Evolutionary conservation across 768 basidiomycete species (phyloP).

Genomic region (Leccinum longicurvipes): DNA sequence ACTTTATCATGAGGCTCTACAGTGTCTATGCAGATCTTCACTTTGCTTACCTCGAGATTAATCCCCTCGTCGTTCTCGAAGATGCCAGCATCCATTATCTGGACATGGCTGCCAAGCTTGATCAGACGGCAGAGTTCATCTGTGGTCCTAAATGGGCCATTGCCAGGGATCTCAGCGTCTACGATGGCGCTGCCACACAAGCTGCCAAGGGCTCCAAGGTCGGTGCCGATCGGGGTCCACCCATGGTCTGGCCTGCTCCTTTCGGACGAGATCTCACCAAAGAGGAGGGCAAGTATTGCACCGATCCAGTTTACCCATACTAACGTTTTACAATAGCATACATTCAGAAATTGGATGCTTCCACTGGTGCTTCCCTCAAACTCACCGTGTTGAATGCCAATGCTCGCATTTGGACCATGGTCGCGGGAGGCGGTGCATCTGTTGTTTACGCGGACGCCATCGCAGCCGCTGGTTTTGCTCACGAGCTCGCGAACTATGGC

Average conservation of each 20-base stretch:
- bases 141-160: constrained; percentile 99
- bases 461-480: constrained; percentile 89
- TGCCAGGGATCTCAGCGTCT: constrained; percentile 82
- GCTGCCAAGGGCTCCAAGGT: constrained; percentile 45
- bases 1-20: constrained; percentile 95
- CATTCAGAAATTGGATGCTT: constrained; percentile 96
- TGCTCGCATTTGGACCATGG: constrained; percentile 99
- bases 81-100: constrained; percentile 83
- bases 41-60: constrained; percentile 99
- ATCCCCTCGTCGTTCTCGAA: constrained; percentile 94
- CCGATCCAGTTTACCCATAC: background rate
- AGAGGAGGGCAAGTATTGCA: constrained; percentile 56
- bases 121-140: constrained; percentile 97
- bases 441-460: constrained; percentile 74
- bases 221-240: constrained; percentile 91
- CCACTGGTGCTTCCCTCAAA: constrained; percentile 97
- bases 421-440: constrained; percentile 90
- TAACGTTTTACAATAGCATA: constrained; percentile 51
- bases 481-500: constrained; percentile 99
- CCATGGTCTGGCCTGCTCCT: constrained; percentile 95
- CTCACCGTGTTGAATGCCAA: constrained; percentile 93
- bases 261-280: constrained; percentile 98
- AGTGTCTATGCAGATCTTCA: constrained; percentile 98
- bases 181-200: constrained; percentile 45
- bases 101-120: constrained; percentile 99